A percentile compares a stretch with the other conserved stretches of the same genome.
phyloP scores from a whole-genome alignment of 495 filamentous ascomycete species.

The Astrothelium subdiscretum region DNA sequence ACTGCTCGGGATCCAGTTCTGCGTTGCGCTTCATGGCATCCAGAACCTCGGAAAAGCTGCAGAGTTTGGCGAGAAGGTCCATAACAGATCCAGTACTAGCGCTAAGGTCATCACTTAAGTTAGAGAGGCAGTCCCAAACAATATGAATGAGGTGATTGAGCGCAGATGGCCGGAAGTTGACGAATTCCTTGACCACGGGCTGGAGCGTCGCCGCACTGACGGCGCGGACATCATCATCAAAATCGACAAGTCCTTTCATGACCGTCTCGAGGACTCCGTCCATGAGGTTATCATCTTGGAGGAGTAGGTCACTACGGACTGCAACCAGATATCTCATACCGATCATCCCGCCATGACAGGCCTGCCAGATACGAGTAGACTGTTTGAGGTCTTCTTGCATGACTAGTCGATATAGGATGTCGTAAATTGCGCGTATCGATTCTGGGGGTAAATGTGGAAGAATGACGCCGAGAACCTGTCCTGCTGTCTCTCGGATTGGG shows the following conservation, averaged over 20 bases:
- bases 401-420: slow-evolving; percentile 71
- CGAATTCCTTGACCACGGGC: slow-evolving; percentile 88
- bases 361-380: slow-evolving; percentile 63
- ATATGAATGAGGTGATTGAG: slow-evolving; percentile 77
- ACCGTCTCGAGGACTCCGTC: slow-evolving; percentile 86
- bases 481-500: slow-evolving; percentile 89
- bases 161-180: slow-evolving; percentile 63
- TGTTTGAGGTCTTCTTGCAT: slow-evolving; percentile 75
- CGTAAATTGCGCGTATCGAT: slow-evolving; percentile 71
- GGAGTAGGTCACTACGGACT: slow-evolving; percentile 79
- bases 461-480: slow-evolving; percentile 86
- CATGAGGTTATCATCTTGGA: slow-evolving; percentile 71
- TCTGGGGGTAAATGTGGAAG: slow-evolving; percentile 63
- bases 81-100: slow-evolving; percentile 96
- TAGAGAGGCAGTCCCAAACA: slow-evolving; percentile 94
- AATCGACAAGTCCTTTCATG: slow-evolving; percentile 85
- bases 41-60: slow-evolving; percentile 84
- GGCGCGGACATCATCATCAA: slow-evolving; percentile 89
- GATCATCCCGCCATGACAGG: slow-evolving; percentile 97
- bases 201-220: slow-evolving; percentile 94
- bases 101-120: slow-evolving; percentile 88
- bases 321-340: slow-evolving; percentile 89
- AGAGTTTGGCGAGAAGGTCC: slow-evolving; percentile 92
- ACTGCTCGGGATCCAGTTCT: slow-evolving; percentile 65
- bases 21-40: slow-evolving; percentile 91